Evolutionary conservation across 83 land plant species (phyloP).

Genomic region (Picea abies): DNA sequence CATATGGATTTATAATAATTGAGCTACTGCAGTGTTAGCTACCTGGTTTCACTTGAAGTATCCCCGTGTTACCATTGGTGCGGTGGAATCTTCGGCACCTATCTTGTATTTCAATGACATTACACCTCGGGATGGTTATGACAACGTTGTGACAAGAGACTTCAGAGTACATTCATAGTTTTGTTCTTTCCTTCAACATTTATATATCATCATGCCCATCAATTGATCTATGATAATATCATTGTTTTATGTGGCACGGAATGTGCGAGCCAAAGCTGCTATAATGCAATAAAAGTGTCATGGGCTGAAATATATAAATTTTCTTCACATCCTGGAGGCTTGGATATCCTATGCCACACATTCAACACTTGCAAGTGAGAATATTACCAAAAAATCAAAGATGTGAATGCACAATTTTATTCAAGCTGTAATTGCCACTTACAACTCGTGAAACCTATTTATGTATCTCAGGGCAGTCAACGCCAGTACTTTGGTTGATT

Average conservation of each 20-base stretch:
- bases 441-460: neutral
- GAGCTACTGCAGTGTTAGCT: too few species aligned
- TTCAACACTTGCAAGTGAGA: conserved; percentile 38
- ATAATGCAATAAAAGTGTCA: conserved; percentile 28
- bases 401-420: neutral
- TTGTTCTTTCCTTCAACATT: too few species aligned
- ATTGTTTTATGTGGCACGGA: conserved; percentile 9
- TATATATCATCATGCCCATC: too few species aligned
- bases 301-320: conserved; percentile 37
- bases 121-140: conserved; percentile 28
- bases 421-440: too few species aligned
- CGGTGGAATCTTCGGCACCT: too few species aligned
- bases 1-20: too few species aligned
- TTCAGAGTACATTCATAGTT: too few species aligned
- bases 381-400: neutral
- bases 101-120: too few species aligned
- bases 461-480: neutral
- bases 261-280: conserved; percentile 34
- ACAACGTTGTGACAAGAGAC: conserved; percentile 12
- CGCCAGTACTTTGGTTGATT: neutral
- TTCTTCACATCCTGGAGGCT: conserved; percentile 32
- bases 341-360: conserved; percentile 22
- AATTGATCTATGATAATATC: neutral
- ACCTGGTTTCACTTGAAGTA: too few species aligned
- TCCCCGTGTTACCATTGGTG: too few species aligned